Conservation (phyloP, 2,329 filamentous ascomycete genomes). For the Aspergillus sp. region DNA sequence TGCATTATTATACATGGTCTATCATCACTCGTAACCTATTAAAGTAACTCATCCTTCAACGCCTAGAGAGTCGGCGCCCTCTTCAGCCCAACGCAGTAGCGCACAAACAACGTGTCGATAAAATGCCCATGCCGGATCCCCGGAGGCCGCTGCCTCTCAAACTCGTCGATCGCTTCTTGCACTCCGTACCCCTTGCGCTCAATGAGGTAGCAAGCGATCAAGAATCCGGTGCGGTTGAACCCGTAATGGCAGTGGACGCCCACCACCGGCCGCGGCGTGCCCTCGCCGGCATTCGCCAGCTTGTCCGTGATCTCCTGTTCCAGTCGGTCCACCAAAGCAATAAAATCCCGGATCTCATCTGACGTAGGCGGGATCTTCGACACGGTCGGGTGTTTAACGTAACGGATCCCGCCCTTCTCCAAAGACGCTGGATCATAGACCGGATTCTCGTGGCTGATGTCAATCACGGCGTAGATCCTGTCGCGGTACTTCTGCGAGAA, state of each 20-base stretch:
- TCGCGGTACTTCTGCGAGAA: constrained; percentile 61
- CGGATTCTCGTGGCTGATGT: constrained; percentile 83
- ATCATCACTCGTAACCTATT: constrained; percentile 15
- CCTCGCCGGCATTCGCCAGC: constrained; percentile 37
- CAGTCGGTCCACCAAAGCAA: constrained; percentile 51
- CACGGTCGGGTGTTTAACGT: constrained; percentile 83
- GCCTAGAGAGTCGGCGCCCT: constrained; percentile 30
- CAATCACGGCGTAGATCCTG: constrained; percentile 66
- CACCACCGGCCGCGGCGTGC: constrained; percentile 42
- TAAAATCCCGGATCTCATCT: constrained; percentile 53
- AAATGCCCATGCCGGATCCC: constrained; percentile 89
- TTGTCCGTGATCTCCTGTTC: constrained; percentile 45
- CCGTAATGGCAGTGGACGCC: constrained; percentile 94
- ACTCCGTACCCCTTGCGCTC: constrained; percentile 65
- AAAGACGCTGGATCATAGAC: constrained; percentile 73
- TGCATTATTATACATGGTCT: constrained; percentile 13
- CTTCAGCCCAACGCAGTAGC: constrained; percentile 54
- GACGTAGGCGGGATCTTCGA: constrained; percentile 73
- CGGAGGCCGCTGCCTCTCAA: constrained; percentile 61
- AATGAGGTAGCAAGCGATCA: constrained; percentile 83
- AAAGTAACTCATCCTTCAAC: background rate
- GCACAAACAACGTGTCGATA: constrained; percentile 68
- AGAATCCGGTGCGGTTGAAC: constrained; percentile 88
- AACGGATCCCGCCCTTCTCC: constrained; percentile 57
- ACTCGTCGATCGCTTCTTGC: constrained; percentile 68